Evolutionary conservation across 2,329 filamentous ascomycete genomes (phyloP).

Genomic region (Monilinia fructicola): DNA sequence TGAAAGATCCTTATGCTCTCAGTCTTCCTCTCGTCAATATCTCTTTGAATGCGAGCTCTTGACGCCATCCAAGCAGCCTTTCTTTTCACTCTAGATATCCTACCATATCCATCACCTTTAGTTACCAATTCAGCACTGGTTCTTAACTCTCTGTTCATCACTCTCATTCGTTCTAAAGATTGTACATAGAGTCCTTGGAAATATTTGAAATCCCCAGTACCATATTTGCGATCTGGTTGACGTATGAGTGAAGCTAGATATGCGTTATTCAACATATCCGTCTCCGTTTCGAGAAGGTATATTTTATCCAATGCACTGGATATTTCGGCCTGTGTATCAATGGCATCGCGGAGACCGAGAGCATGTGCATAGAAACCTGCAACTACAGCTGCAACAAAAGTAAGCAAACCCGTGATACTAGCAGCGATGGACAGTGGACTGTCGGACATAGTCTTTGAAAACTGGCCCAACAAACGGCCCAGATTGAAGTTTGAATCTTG

Average conservation of each 20-base stretch:
- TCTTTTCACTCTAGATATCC: constrained; percentile 30
- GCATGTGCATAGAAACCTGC: constrained; percentile 31
- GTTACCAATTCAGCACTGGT: constrained; percentile 24
- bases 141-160: constrained; percentile 28
- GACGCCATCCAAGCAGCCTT: constrained; percentile 30
- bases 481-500: background rate
- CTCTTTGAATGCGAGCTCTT: constrained; percentile 29
- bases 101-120: constrained; percentile 29
- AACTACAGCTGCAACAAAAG: constrained; percentile 30
- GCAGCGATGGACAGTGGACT: constrained; percentile 26
- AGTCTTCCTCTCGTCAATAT: constrained; percentile 30
- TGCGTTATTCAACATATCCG: constrained; percentile 33
- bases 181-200: constrained; percentile 29
- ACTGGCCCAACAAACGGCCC: background rate
- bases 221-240: constrained; percentile 29
- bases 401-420: constrained; percentile 30
- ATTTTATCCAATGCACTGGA: constrained; percentile 31
- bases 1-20: constrained; percentile 32
- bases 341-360: constrained; percentile 29
- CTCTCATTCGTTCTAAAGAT: constrained; percentile 28
- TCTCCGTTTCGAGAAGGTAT: constrained; percentile 31
- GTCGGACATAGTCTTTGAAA: constrained; percentile 10
- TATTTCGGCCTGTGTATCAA: constrained; percentile 32
- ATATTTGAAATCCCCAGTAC: constrained; percentile 31
- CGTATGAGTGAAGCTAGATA: constrained; percentile 30